Percentiles rank a stretch among this genome's conserved stretches.
These are phyloP conservation scores for Oenanthe sinensis DNA, from an alignment of 129 eudicot genomes.

Conservation along the genomic window DNA sequence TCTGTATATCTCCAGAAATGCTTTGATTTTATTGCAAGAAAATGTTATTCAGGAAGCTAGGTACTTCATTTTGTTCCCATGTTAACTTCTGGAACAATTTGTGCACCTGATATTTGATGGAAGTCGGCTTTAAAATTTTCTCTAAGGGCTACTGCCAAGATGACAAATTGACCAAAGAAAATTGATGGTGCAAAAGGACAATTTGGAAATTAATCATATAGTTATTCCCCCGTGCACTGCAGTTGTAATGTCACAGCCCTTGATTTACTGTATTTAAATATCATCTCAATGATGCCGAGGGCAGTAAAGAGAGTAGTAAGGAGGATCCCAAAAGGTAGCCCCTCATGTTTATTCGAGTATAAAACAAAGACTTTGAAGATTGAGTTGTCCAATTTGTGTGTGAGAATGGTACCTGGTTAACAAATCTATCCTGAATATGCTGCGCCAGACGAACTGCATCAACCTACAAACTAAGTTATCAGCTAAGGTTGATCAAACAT, in stretches of 20 bases:
- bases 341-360: background rate
- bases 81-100: background rate
- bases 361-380: background rate
- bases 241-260: background rate
- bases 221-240: background rate
- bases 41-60: background rate
- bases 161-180: background rate
- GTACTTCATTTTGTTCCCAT: background rate
- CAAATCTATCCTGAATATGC: constrained; percentile 58
- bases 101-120: background rate
- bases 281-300: background rate
- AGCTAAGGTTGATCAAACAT: constrained; percentile 6
- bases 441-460: constrained; percentile 69
- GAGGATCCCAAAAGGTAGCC: background rate
- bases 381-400: background rate
- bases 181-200: background rate
- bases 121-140: background rate
- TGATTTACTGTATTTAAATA: background rate
- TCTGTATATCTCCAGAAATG: background rate
- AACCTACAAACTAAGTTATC: constrained; percentile 37
- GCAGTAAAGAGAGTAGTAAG: background rate
- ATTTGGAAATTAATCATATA: background rate
- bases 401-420: constrained; percentile 43
- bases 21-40: background rate
- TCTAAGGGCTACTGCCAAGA: background rate